Percentiles rank a stretch among this genome's conserved stretches.
Evolutionary conservation across 495 filamentous ascomycete genomes (phyloP).

Genomic region (Aspergillus coremiiformis): DNA sequence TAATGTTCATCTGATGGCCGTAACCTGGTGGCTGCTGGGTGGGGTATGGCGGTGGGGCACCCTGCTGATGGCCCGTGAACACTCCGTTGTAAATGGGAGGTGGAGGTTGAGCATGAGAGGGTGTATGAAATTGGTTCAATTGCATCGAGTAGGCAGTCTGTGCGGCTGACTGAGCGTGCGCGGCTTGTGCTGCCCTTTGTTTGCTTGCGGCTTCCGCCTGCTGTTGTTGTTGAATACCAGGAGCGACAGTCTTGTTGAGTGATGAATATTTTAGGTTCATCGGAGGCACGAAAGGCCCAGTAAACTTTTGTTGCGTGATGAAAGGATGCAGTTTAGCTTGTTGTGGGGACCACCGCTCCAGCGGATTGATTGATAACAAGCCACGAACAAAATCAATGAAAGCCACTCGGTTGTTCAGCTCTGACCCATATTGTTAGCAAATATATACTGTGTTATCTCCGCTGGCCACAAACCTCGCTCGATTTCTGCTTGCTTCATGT

Average conservation of each 20-base stretch:
- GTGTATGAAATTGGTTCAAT: slow-evolving; percentile 49
- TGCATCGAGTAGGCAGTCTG: slow-evolving; percentile 52
- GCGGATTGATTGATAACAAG: slow-evolving; percentile 85
- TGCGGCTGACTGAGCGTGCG: slow-evolving; percentile 52
- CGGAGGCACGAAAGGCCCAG: slow-evolving; percentile 91
- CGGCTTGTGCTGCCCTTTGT: slow-evolving; percentile 61
- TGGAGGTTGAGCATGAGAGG: slow-evolving; percentile 42
- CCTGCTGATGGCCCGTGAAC: slow-evolving; percentile 65
- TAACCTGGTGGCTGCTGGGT: slow-evolving; percentile 54
- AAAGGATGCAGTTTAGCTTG: slow-evolving; percentile 97
- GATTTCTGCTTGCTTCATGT: slow-evolving; percentile 96
- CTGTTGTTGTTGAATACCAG: slow-evolving; percentile 95
- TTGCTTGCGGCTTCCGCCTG: slow-evolving; percentile 88
- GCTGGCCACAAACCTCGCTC: slow-evolving; percentile 68
- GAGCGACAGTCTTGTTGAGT: slow-evolving; percentile 77
- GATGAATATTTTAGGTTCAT: slow-evolving; percentile 89
- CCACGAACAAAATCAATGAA: slow-evolving; percentile 99
- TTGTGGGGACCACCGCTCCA: slow-evolving; percentile 96
- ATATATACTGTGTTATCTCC: neutral
- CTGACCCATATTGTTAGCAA: slow-evolving; percentile 42
- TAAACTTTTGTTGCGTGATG: slow-evolving; percentile 97
- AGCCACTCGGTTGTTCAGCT: slow-evolving; percentile 96
- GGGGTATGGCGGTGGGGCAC: slow-evolving; percentile 80
- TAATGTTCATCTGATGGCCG: slow-evolving; percentile 67
- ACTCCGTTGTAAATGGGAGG: slow-evolving; percentile 75